Evolutionary conservation across 139 green algal genomes (phyloP).

Genomic region (Chlorella sorokiniana): DNA sequence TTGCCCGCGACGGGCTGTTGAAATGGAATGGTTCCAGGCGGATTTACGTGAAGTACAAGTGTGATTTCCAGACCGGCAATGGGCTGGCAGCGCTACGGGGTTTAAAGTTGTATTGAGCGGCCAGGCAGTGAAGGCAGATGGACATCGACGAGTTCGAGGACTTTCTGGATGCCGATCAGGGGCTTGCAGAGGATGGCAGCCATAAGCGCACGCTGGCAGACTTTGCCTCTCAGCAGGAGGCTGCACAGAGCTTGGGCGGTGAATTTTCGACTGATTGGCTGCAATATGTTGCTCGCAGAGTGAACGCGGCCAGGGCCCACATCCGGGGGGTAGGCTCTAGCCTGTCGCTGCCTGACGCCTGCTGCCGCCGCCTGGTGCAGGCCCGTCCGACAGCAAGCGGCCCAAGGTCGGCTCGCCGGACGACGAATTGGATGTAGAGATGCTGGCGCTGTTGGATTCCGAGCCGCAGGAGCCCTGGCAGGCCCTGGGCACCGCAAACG

Average conservation of each 20-base stretch:
- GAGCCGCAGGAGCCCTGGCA: background rate
- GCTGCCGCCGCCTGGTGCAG: background rate
- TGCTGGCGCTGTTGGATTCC: background rate
- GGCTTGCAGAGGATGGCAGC: background rate
- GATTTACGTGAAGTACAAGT: background rate
- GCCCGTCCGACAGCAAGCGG: background rate
- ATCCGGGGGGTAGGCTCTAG: no score
- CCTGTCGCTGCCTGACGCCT: background rate
- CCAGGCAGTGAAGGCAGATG: background rate
- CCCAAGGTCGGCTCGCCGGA: background rate
- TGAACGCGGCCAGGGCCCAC: no score
- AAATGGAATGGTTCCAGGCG: background rate
- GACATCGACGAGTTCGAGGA: slow-evolving; percentile 44
- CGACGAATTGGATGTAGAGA: background rate
- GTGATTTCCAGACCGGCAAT: background rate
- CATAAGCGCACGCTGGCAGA: slow-evolving; percentile 31
- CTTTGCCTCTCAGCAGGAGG: slow-evolving; percentile 6
- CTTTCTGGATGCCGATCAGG: slow-evolving; percentile 36
- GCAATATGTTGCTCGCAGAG: no score
- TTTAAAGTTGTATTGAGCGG: background rate
- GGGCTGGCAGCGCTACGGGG: background rate
- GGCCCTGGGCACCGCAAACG: background rate
- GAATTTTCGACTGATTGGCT: background rate
- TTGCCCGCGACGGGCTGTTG: no score
- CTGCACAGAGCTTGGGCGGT: slow-evolving; percentile 14